Conservation (phyloP, 805 yeast genomes). For the Wickerhamiella vanderwaltii region DNA sequence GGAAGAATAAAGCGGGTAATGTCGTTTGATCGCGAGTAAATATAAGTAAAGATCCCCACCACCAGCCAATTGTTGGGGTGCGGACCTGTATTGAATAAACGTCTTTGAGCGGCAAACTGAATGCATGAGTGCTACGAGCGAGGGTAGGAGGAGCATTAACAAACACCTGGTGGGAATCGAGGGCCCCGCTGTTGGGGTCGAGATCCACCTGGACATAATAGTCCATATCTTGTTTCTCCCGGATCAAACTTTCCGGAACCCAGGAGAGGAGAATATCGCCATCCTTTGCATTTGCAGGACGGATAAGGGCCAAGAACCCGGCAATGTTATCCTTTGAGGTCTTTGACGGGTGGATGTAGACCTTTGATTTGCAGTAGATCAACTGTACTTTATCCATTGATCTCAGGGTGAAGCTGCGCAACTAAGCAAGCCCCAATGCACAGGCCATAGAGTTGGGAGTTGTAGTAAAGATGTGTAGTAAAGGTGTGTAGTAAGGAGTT, state of each 20-base stretch:
- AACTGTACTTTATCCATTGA: constrained; percentile 22
- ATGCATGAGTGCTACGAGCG: constrained; percentile 51
- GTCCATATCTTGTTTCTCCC: constrained; percentile 33
- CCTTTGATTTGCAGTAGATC: constrained; percentile 35
- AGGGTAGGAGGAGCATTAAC: constrained; percentile 44
- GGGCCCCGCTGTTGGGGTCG: constrained; percentile 23
- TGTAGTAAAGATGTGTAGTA: too few relatives aligned
- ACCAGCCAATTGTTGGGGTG: constrained; percentile 74
- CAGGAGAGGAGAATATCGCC: constrained; percentile 53
- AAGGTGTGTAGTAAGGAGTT: too few relatives aligned
- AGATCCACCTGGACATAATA: constrained; percentile 42
- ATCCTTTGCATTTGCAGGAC: constrained; percentile 37
- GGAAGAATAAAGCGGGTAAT: constrained; percentile 80
- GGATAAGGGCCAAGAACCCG: constrained; percentile 60
- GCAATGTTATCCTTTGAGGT: constrained; percentile 63
- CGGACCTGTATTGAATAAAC: constrained; percentile 73
- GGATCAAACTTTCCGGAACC: constrained; percentile 39
- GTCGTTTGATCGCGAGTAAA: constrained; percentile 50
- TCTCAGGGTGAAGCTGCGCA: background rate
- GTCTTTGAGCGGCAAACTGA: constrained; percentile 45
- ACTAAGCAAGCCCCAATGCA: too few relatives aligned
- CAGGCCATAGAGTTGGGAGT: too few relatives aligned
- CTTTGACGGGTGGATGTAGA: constrained; percentile 71
- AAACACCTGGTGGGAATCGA: constrained; percentile 23
- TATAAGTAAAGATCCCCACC: constrained; percentile 79